Evolutionary conservation across 805 yeast species (phyloP).

Genomic region (Henningerozyma blattae): DNA sequence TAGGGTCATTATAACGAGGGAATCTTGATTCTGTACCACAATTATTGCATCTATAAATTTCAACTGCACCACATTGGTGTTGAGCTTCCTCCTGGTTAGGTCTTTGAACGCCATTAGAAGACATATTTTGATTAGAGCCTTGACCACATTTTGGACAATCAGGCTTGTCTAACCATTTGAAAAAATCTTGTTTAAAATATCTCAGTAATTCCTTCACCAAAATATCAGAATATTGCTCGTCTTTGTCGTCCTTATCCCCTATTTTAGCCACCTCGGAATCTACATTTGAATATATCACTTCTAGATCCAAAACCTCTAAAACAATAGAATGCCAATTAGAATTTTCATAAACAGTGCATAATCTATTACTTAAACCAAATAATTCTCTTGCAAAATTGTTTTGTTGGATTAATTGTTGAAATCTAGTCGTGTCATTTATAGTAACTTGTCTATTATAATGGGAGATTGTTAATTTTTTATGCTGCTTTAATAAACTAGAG

Average conservation of each 20-base stretch:
- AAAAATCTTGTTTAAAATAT: constrained; percentile 72
- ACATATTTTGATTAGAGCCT: constrained; percentile 27
- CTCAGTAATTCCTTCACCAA: constrained; percentile 44
- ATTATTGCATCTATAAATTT: constrained; percentile 45
- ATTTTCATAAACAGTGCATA: constrained; percentile 30
- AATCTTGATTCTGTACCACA: constrained; percentile 45
- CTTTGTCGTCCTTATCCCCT: constrained; percentile 7
- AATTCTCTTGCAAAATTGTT: constrained; percentile 18
- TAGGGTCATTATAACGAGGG: constrained; percentile 67
- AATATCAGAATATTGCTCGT: constrained; percentile 37
- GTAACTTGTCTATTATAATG: not conserved
- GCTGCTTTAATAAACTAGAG: not conserved
- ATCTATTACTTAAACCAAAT: constrained; percentile 9
- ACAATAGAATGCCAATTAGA: constrained; percentile 40
- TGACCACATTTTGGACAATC: constrained; percentile 40
- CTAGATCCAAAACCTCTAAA: constrained; percentile 51
- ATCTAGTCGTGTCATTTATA: constrained; percentile 5
- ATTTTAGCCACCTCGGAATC: constrained; percentile 32
- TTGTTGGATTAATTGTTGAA: constrained; percentile 8
- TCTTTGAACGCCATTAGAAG: constrained; percentile 25
- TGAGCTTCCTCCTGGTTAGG: constrained; percentile 35
- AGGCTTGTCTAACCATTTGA: constrained; percentile 73
- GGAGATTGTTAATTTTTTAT: not conserved
- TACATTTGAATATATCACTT: constrained; percentile 44
- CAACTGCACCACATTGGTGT: constrained; percentile 45